Base-by-base conservation (phyloP, 1,284 basidiomycete genomes). In the Naganishia liquefaciens region DNA sequence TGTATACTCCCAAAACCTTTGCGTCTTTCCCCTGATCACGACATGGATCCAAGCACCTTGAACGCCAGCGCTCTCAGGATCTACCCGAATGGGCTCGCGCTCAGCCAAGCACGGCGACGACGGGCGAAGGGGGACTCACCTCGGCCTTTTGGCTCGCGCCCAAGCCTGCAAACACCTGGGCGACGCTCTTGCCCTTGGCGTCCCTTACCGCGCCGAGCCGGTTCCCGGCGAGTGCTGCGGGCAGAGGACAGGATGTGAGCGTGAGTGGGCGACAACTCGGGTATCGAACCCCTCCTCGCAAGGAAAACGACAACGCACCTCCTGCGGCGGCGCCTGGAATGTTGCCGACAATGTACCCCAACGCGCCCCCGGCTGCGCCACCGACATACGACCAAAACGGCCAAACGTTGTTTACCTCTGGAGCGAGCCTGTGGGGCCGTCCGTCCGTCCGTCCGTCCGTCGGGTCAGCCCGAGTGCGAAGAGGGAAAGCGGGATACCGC, bases 311-410 rank as follows among this genome's bases (percentile, higher is more conserved):
- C 13, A 5, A 60, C 55, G 33, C 27, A 60, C 55, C 55, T 37
- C 80, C 80, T 4, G 80, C 77, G 2, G 79, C 75, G 0, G 80
- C 79, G 2, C 93, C 93, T 3, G 93, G 91, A 2, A 94, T 74
- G 74, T 95, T 96, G 28, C 87, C 92, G 40, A 93, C 82, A 65
- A 96, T 91, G 78, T 92, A 93, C 10, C 93, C 92, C 25, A 94
- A 62, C 5, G 88, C 88, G 0, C 76, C 80, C 3, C 81, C 81
- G 0, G 78, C 76, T 1, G 85, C 83, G 11, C 89, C 85, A 37
- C 93, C 93, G 0, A 90, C 69, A 68, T 73, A 77, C 0, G 73
- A 72, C 76, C 76, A 80, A 69, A 71, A 77, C 13, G 76, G 73
- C 28, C 75, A 66, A 30, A 77, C 75, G 66, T 77, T 75, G 1